A percentile compares a stretch with the other conserved stretches of the same genome.
These are phyloP conservation scores for Geum urbanum DNA, from an alignment of 306 rosid genomes.

Conservation along the genomic window DNA sequence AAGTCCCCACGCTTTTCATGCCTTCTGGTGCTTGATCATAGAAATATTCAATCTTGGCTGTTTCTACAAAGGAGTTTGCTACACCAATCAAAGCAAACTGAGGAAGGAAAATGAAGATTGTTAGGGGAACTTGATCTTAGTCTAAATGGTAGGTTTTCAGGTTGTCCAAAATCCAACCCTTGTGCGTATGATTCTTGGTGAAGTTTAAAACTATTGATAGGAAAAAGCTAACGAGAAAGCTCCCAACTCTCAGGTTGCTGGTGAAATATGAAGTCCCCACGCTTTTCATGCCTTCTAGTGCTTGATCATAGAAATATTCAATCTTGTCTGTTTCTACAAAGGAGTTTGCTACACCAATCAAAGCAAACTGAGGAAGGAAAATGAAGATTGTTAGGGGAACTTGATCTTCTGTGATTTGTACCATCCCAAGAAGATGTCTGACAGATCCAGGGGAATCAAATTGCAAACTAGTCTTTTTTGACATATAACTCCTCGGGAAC, in stretches of 20 bases:
- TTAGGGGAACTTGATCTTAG: constrained; percentile 51
- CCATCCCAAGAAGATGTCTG: constrained; percentile 22
- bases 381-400: constrained; percentile 68
- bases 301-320: constrained; percentile 83
- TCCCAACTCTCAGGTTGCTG: constrained; percentile 55
- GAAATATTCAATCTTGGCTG: constrained; percentile 73
- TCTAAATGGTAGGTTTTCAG: constrained; percentile 63
- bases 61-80: constrained; percentile 63
- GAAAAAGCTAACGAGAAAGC: constrained; percentile 56
- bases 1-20: constrained; percentile 80
- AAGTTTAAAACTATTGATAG: constrained; percentile 47
- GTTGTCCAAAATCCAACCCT: constrained; percentile 75
- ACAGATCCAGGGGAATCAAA: constrained; percentile 25
- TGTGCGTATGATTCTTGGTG: constrained; percentile 43
- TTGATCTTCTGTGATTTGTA: constrained; percentile 16
- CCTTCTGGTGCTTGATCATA: constrained; percentile 81
- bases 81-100: constrained; percentile 66
- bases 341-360: constrained; percentile 62
- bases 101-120: constrained; percentile 72
- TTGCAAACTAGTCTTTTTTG: constrained; percentile 53
- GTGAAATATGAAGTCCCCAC: constrained; percentile 72
- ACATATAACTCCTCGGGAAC: constrained; percentile 24
- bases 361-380: constrained; percentile 68
- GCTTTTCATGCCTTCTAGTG: constrained; percentile 76
- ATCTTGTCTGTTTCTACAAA: constrained; percentile 67